Evolutionary conservation across 768 basidiomycete species (phyloP), one percentile per base, ranked within the genome.

Genomic region (Jaapia argillacea): DNA sequence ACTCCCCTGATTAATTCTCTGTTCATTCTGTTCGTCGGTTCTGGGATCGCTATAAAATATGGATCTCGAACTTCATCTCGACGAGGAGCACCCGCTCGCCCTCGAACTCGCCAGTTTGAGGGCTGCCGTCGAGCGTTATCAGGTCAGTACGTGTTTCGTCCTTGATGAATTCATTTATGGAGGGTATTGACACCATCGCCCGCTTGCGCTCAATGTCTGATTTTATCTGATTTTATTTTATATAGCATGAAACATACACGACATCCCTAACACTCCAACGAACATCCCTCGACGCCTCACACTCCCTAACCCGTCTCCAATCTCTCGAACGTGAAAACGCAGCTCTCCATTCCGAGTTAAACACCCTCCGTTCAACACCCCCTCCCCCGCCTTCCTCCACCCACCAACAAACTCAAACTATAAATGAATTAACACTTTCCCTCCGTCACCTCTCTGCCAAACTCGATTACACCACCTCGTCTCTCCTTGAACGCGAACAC

Each of bases 381-480:
- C 55, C 63, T 3, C 58, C 67, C 5, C 61, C 60, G 0, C 64
- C 63, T 40, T 62, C 65, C 4, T 61, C 66, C 23, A 51, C 60
- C 4, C 48, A 61, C 3, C 69, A 69, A 44, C 64, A 67, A 1
- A 59, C 67, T 10, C n/a, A n/a, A n/a, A n/a, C n/a, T n/a, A n/a
- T n/a, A n/a, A 33, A 33, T 13, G 66, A 88, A 45, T 69, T 88
- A 41, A 78, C 82, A 0, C 70, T 88, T 6, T 76, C 82, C 0
- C 69, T 86, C 22, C 71, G 85, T 5, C 73, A 72, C 18, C 65
- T 85, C 24, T 80, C 76, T 3, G 78, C 85, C 54, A 81, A 87
- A 57, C 70, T 87, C 16, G 66, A 70, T 0, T 54, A 72, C 6
- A 77, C 81, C 0, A 86, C 88, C 55, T 59, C 69, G 7, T 55